Percentiles rank a stretch among this genome's conserved stretches.
Evolutionary conservation across 179 eudicot genomes (phyloP).

Genomic region (Silene coronaria): DNA sequence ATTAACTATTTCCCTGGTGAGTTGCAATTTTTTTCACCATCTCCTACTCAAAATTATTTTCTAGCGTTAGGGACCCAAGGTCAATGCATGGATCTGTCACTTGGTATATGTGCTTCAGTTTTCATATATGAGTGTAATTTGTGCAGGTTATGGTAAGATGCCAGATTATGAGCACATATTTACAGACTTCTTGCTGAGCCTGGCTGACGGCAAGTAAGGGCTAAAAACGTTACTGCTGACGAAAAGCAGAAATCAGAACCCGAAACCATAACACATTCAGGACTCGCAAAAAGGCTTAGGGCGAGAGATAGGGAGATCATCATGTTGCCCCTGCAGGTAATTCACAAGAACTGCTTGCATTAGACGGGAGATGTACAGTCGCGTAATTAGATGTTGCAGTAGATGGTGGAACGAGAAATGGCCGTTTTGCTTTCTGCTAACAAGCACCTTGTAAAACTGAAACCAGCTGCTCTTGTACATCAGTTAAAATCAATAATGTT

Average conservation of each 20-base stretch:
- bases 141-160: conserved; percentile 92
- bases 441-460: conserved; percentile 19
- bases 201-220: conserved; percentile 47
- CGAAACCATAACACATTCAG: background rate
- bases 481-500: conserved; percentile 19
- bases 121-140: conserved; percentile 3
- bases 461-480: conserved; percentile 16
- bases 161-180: conserved; percentile 92
- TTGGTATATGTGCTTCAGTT: background rate
- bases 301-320: conserved; percentile 7
- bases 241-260: background rate
- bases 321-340: conserved; percentile 16
- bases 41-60: background rate
- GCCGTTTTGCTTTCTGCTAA: background rate
- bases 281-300: conserved; percentile 9
- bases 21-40: conserved; percentile 1
- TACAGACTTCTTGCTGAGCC: conserved; percentile 73
- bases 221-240: background rate
- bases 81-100: no score
- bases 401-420: background rate
- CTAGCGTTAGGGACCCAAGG: no score
- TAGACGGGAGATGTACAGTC: conserved; percentile 23
- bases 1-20: conserved; percentile 79
- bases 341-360: conserved; percentile 20
- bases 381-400: background rate